Evolutionary conservation across 1,284 basidiomycete genomes (phyloP).

Genomic region (Filobasidium uniguttulatum): DNA sequence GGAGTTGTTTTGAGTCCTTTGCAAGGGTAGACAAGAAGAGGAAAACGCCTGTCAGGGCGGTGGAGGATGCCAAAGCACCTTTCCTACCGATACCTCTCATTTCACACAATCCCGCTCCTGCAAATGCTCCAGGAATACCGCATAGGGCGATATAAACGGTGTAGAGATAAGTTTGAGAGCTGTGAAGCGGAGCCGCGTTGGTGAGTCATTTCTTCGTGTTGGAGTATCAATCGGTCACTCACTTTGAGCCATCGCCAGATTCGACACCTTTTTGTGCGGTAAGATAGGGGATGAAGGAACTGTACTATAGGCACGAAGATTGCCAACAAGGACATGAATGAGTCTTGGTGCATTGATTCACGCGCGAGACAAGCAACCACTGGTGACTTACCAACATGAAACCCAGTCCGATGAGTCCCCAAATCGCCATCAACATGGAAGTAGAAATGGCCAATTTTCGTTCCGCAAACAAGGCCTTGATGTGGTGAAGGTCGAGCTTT

Average conservation of each 20-base stretch:
- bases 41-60: slow-evolving; percentile 45
- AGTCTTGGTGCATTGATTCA: no score
- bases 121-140: slow-evolving; percentile 48
- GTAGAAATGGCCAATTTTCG: slow-evolving; percentile 44
- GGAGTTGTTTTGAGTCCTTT: slow-evolving; percentile 39
- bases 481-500: slow-evolving; percentile 41
- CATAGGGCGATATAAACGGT: slow-evolving; percentile 24
- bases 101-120: slow-evolving; percentile 47
- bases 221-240: not conserved
- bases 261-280: slow-evolving; percentile 32
- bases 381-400: slow-evolving; percentile 44
- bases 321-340: slow-evolving; percentile 20
- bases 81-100: slow-evolving; percentile 43
- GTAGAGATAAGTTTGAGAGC: slow-evolving; percentile 40
- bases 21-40: slow-evolving; percentile 51
- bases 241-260: slow-evolving; percentile 21
- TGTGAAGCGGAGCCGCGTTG: slow-evolving; percentile 39
- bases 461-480: slow-evolving; percentile 44
- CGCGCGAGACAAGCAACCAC: slow-evolving; percentile 17
- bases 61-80: slow-evolving; percentile 43
- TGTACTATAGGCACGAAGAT: slow-evolving; percentile 29
- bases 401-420: slow-evolving; percentile 48
- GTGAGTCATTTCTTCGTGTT: not conserved
- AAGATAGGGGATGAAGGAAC: slow-evolving; percentile 44
- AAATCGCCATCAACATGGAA: slow-evolving; percentile 43